These are phyloP conservation scores for Colletotrichum trifolii DNA, from an alignment of 2,329 filamentous ascomycete genomes.

Conservation along the genomic window DNA sequence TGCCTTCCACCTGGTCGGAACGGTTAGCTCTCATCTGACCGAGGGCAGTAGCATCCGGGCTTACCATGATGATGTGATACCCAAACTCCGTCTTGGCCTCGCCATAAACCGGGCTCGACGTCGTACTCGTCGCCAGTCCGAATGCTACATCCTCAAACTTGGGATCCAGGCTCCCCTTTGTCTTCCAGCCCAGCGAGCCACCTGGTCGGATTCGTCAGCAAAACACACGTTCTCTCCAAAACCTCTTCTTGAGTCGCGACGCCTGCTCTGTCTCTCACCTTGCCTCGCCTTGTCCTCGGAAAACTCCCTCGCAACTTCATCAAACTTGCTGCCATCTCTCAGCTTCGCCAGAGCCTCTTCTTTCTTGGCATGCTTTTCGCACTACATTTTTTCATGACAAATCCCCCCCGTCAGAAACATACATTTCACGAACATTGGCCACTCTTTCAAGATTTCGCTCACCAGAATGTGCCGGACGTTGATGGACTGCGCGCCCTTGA, in stretches of 20 bases:
- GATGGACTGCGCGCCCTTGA: conserved; percentile 74
- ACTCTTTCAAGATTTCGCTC: conserved; percentile 28
- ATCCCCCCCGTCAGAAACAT: conserved; percentile 2
- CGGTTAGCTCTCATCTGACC: conserved; percentile 12
- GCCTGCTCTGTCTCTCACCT: conserved; percentile 51
- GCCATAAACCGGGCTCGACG: conserved; percentile 70
- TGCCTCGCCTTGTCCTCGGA: conserved; percentile 82
- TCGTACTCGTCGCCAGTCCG: conserved; percentile 73
- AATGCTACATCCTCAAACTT: conserved; percentile 81
- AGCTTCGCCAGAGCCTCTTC: conserved; percentile 79
- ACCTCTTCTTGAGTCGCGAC: neutral
- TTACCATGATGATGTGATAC: conserved; percentile 84
- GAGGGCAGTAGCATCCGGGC: conserved; percentile 31
- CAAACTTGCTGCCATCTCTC: conserved; percentile 75
- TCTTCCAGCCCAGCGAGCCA: conserved; percentile 79
- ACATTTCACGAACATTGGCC: neutral
- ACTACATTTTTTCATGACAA: conserved; percentile 52
- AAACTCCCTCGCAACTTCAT: conserved; percentile 77
- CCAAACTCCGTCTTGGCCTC: conserved; percentile 81
- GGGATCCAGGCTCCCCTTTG: conserved; percentile 72
- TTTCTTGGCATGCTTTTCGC: conserved; percentile 81
- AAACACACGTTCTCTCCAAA: conserved; percentile 2
- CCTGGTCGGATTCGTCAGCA: conserved; percentile 55
- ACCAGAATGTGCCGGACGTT: conserved; percentile 80
- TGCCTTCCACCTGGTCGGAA: conserved; percentile 50